Percentiles rank a stretch among this genome's conserved stretches.
Conservation (phyloP, 495 filamentous ascomycete genomes). For the Aspergillus conjunctus region DNA sequence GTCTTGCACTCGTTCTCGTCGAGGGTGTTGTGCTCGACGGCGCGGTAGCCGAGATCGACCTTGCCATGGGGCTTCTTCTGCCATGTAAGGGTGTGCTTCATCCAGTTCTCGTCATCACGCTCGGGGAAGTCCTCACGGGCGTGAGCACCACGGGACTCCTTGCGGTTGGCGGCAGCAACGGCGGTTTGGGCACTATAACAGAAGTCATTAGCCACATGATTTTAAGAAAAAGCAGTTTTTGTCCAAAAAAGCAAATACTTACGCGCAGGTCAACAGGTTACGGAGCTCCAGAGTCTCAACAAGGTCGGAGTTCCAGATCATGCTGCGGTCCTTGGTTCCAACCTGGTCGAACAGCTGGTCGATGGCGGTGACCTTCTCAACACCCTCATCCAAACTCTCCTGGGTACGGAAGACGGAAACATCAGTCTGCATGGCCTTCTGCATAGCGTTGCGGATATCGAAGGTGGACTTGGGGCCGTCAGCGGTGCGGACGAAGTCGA, state of each 20-base stretch:
- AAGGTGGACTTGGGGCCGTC: conserved; percentile 82
- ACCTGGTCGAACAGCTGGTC: conserved; percentile 79
- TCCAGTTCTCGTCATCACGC: conserved; percentile 91
- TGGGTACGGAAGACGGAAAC: conserved; percentile 97
- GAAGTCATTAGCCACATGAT: conserved; percentile 7
- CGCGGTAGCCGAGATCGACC: conserved; percentile 76
- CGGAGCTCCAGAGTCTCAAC: conserved; percentile 93
- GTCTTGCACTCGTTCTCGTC: conserved; percentile 89
- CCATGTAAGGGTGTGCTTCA: conserved; percentile 96
- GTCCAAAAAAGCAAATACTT: conserved; percentile 40
- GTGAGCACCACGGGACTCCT: conserved; percentile 94
- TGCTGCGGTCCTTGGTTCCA: conserved; percentile 94
- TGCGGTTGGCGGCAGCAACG: conserved; percentile 77
- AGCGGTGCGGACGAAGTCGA: conserved; percentile 82
- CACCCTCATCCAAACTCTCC: conserved; percentile 84
- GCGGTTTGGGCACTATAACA: conserved; percentile 75
- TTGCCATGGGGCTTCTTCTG: conserved; percentile 85
- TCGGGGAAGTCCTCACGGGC: conserved; percentile 95
- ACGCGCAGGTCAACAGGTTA: conserved; percentile 94
- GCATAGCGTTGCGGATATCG: conserved; percentile 89
- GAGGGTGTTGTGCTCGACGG: conserved; percentile 73
- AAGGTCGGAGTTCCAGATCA: conserved; percentile 99
- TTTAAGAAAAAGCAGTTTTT: neutral
- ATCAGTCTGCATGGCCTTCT: conserved; percentile 97
- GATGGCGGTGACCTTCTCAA: conserved; percentile 74